Evolutionary conservation across 345 rosid genomes (phyloP).

Genomic region (Syzygium grande): DNA sequence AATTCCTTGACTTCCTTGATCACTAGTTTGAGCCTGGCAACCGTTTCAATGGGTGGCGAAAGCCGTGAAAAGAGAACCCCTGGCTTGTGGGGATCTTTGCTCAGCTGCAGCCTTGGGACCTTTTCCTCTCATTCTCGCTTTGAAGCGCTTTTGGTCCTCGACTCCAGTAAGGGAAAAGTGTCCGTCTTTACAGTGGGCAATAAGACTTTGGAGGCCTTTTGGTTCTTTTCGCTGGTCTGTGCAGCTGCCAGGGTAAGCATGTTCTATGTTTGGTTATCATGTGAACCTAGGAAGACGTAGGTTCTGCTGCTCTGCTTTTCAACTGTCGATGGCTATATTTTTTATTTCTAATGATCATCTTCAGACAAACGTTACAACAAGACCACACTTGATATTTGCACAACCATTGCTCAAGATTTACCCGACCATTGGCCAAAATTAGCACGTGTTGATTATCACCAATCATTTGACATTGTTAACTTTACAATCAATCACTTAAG

Average conservation of each 20-base stretch:
- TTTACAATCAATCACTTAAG: background rate
- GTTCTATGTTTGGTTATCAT: constrained; percentile 12
- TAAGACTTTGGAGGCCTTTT: constrained; percentile 15
- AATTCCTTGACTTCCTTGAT: constrained; percentile 62
- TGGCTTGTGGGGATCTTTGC: constrained; percentile 56
- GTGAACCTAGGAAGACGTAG: constrained; percentile 65
- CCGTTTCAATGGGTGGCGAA: constrained; percentile 67
- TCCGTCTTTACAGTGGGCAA: constrained; percentile 51
- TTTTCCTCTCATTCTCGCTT: constrained; percentile 29
- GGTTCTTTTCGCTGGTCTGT: constrained; percentile 23
- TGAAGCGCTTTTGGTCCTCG: constrained; percentile 30
- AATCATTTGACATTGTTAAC: too few relatives aligned
- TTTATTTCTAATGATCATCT: too few relatives aligned
- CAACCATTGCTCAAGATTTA: too few relatives aligned
- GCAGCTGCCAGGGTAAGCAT: constrained; percentile 21
- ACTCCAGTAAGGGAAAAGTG: constrained; percentile 41
- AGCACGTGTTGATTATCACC: too few relatives aligned
- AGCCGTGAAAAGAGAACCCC: constrained; percentile 71
- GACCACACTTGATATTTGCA: too few relatives aligned
- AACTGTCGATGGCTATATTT: too few relatives aligned
- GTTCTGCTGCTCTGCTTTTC: constrained; percentile 5
- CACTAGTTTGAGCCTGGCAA: constrained; percentile 59
- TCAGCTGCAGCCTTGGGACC: constrained; percentile 51
- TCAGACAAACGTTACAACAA: too few relatives aligned
- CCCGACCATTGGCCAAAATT: too few relatives aligned